phyloP scores from a whole-genome alignment of 202 grass and related monocot species.

The Setaria viridis region DNA sequence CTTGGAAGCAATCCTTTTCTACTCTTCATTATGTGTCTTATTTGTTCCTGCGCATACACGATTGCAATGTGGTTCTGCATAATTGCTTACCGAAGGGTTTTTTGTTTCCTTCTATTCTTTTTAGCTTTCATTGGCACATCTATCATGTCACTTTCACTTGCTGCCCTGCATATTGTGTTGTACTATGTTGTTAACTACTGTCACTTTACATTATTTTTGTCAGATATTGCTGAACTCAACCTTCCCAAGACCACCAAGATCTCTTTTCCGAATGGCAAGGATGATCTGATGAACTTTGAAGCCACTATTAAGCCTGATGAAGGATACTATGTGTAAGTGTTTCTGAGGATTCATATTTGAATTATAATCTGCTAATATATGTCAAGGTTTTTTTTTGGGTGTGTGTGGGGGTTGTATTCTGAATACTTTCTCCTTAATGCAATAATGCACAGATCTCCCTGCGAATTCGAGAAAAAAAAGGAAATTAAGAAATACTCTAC shows the following conservation, averaged over 20 bases:
- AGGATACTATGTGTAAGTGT: slow-evolving; percentile 71
- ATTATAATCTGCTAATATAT: neutral
- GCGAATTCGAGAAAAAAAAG: neutral
- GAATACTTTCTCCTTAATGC: neutral
- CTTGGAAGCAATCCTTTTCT: neutral
- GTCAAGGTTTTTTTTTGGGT: neutral
- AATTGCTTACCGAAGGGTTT: neutral
- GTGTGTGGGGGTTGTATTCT: neutral
- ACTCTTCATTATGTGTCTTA: neutral
- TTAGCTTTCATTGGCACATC: neutral
- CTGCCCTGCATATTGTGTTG: neutral
- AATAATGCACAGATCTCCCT: neutral
- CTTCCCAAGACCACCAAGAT: slow-evolving; percentile 68
- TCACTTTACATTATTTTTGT: slow-evolving; percentile 33
- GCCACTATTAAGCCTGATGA: slow-evolving; percentile 65
- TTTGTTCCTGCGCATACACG: neutral
- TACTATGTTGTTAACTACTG: neutral
- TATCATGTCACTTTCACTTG: neutral
- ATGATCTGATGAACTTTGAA: slow-evolving; percentile 85
- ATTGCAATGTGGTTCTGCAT: neutral
- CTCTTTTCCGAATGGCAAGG: slow-evolving; percentile 69
- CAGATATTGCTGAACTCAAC: slow-evolving; percentile 77
- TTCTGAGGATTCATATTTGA: neutral
- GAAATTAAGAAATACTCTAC: neutral
- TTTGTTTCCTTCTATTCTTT: neutral